Evolutionary conservation across 176 grass and related monocot species (phyloP), one percentile per base, ranked within the genome.

Genomic region (barley (Hordeum vulgare)): DNA sequence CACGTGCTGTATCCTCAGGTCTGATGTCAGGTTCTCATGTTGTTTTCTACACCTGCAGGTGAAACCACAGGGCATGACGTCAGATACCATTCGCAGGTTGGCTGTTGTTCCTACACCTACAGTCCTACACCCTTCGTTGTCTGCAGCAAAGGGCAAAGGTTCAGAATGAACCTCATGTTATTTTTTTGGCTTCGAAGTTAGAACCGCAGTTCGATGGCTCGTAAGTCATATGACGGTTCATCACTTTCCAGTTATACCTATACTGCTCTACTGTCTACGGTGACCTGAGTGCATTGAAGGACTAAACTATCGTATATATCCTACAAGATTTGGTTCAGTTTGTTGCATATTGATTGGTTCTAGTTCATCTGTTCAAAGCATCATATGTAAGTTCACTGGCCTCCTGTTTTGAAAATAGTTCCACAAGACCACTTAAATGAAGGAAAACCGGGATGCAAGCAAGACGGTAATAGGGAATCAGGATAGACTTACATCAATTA

Each of bases 31-130:
- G 68, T 80, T 80, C 61, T 75, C 41, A 80, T 14, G 6, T 54
- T 88, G 21, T 69, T 84, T 61, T 79, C 40, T 81, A 63, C 49
- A 49, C 62, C 51, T 23, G 26, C 74, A 80, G 81, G 69, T 84
- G 47, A 73, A 28, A 60, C 15, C 54, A 24, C 49, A 75, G 13
- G 25, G 53, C 29, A 12, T 41, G 67, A 65, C 1, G 21, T 28
- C 26, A 11, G 60, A 73, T 21, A 21, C 57, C 26, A 73, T 82
- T 60, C 37, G 31, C 66, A 72, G 34, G 67, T 82, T 40, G 23
- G 41, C 42, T 54, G 29, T 69, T 71, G 66, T 59, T 81, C 10
- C 5, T 70, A 58, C 33, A 28, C 33, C 27, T 37, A 58, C 31
- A 37, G 36, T 39, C 33, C 27, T 37, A 58, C 31, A 37, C 58